These are phyloP conservation scores for Anthostomella pinea DNA, from an alignment of 2,329 filamentous ascomycete genomes.

Conservation along the genomic window DNA sequence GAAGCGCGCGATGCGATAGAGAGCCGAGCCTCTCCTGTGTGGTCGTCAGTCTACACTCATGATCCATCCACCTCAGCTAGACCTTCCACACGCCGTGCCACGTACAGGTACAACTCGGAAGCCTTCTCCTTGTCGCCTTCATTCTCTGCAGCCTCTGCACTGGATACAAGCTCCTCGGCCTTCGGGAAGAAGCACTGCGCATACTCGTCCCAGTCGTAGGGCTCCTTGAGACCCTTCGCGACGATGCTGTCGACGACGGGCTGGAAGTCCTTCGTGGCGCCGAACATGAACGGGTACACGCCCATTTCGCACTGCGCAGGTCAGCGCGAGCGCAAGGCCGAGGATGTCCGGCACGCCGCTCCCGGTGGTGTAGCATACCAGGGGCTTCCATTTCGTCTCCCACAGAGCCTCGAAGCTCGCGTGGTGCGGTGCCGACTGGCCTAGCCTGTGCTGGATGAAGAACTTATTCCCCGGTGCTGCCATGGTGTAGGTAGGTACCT, in stretches of 20 bases:
- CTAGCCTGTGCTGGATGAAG: conserved; percentile 28
- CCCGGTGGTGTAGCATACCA: too few relatives aligned
- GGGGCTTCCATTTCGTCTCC: conserved; percentile 30
- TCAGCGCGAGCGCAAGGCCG: neutral
- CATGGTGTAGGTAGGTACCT: conserved; percentile 21
- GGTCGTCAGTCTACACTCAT: neutral
- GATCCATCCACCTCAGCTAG: neutral
- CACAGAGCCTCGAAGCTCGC: conserved; percentile 28
- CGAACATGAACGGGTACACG: conserved; percentile 37
- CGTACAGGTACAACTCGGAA: conserved; percentile 32
- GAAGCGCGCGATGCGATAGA: conserved; percentile 36
- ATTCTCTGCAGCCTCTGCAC: conserved; percentile 14
- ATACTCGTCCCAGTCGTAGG: conserved; percentile 36
- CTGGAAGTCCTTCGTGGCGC: conserved; percentile 30
- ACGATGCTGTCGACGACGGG: conserved; percentile 31
- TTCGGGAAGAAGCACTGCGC: conserved; percentile 33
- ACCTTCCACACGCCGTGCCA: neutral
- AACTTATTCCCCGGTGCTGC: conserved; percentile 25
- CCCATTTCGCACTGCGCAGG: conserved; percentile 28
- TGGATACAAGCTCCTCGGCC: conserved; percentile 26
- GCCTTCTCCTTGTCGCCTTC: conserved; percentile 28
- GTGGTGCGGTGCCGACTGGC: conserved; percentile 22
- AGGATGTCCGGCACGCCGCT: neutral
- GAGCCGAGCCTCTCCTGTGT: conserved; percentile 28
- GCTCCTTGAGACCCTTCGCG: conserved; percentile 28